These are phyloP conservation scores for Trichoderma guizhouense DNA, from an alignment of 2,329 filamentous ascomycete species.

Conservation along the genomic window DNA sequence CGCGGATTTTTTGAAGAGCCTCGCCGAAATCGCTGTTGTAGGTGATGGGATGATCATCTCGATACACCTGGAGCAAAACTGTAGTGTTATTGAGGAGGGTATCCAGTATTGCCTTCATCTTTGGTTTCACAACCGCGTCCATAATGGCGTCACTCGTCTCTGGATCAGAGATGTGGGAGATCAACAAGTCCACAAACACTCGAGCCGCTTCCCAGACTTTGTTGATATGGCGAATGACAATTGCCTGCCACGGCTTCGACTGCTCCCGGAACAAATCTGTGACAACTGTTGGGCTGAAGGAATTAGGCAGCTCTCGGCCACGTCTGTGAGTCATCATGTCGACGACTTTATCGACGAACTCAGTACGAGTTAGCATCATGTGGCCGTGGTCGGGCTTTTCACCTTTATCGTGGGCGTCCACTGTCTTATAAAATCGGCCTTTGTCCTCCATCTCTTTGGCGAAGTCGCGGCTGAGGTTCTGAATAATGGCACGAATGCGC, in stretches of 20 bases:
- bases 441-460: slow-evolving; percentile 37
- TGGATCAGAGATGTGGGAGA: slow-evolving; percentile 20
- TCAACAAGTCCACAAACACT: slow-evolving; percentile 11
- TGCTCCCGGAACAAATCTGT: slow-evolving; percentile 59
- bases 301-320: slow-evolving; percentile 56
- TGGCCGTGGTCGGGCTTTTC: neutral
- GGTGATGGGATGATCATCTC: slow-evolving; percentile 46
- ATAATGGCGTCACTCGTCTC: slow-evolving; percentile 20
- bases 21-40: slow-evolving; percentile 49
- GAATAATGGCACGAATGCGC: slow-evolving; percentile 53
- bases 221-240: slow-evolving; percentile 34
- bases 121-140: slow-evolving; percentile 20
- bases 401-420: neutral
- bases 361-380: slow-evolving; percentile 11
- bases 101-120: slow-evolving; percentile 21
- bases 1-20: slow-evolving; percentile 32
- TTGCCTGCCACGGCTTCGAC: slow-evolving; percentile 49
- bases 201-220: slow-evolving; percentile 20
- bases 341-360: slow-evolving; percentile 25
- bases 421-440: slow-evolving; percentile 35
- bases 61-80: slow-evolving; percentile 45
- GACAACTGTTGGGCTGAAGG: slow-evolving; percentile 58
- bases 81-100: slow-evolving; percentile 39
- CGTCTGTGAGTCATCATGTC: slow-evolving; percentile 24
- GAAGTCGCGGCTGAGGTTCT: slow-evolving; percentile 49